phyloP scores from a whole-genome alignment of 257 asterid genomes.

The Nyctanthes arbortristis region DNA sequence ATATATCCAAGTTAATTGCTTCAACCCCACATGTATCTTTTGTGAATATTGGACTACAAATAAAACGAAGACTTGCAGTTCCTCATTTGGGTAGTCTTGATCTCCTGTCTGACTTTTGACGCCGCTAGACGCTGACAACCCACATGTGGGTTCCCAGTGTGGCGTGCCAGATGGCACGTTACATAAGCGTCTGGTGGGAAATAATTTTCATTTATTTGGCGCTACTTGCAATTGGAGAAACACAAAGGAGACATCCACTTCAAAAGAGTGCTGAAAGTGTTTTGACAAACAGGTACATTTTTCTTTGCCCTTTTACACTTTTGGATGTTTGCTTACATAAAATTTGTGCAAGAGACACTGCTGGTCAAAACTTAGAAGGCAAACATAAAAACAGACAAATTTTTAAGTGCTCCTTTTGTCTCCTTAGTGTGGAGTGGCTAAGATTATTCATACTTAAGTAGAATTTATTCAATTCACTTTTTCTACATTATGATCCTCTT shows the following conservation, averaged over 20 bases:
- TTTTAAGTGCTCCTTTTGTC: conserved; percentile 31
- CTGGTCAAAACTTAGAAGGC: conserved; percentile 30
- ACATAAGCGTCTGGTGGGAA: no score
- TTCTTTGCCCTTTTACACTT: conserved; percentile 15
- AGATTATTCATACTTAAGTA: conserved; percentile 17
- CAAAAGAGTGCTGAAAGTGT: not conserved
- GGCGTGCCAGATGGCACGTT: no score
- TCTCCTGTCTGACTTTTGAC: no score
- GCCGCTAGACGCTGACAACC: no score
- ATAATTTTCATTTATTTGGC: no score
- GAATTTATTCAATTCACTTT: not conserved
- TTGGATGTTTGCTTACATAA: not conserved
- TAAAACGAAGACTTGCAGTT: not conserved
- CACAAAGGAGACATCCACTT: conserved; percentile 11
- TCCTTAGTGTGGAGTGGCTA: conserved; percentile 32
- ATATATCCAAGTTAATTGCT: no score
- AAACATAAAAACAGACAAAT: conserved; percentile 23
- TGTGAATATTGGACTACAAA: no score
- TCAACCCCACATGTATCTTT: no score
- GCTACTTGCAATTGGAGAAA: not conserved
- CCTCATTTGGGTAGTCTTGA: not conserved
- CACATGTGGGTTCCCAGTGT: no score
- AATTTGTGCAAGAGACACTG: not conserved
- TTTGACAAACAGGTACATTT: conserved; percentile 6
- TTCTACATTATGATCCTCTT: not conserved